Evolutionary conservation across 352 stramenopile species (phyloP).

Genomic region (Phytophthora sp.): DNA sequence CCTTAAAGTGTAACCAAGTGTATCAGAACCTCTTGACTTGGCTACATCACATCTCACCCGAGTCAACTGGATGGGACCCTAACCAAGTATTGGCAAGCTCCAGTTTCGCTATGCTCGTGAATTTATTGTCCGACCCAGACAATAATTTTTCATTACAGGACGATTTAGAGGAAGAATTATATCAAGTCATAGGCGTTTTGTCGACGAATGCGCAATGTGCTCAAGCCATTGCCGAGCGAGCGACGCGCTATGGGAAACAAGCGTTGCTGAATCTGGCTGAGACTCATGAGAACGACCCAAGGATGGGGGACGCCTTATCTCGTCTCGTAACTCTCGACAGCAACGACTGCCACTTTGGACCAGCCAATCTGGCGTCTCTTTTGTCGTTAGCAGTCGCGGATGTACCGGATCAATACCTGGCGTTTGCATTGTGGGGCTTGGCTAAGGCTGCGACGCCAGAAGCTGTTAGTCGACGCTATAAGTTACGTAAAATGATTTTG

Average conservation of each 20-base stretch:
- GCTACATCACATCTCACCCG: conserved; percentile 50
- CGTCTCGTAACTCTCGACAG: conserved; percentile 54
- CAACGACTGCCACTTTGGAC: conserved; percentile 54
- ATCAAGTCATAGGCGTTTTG: conserved; percentile 53
- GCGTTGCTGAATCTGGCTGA: conserved; percentile 65
- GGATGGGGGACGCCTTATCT: conserved; percentile 61
- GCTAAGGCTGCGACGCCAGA: conserved; percentile 50
- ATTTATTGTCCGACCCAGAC: conserved; percentile 48
- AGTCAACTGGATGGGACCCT: conserved; percentile 44
- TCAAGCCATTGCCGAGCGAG: conserved; percentile 57
- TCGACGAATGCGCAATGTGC: conserved; percentile 63
- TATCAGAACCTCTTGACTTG: conserved; percentile 58
- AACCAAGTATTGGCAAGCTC: conserved; percentile 57
- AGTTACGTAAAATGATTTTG: conserved; percentile 66
- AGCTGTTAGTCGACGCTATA: conserved; percentile 45
- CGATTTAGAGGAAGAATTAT: conserved; percentile 57
- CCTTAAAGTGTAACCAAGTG: conserved; percentile 27
- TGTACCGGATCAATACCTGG: conserved; percentile 65
- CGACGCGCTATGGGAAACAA: conserved; percentile 76
- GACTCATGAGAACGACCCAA: conserved; percentile 57
- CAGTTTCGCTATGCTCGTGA: conserved; percentile 71
- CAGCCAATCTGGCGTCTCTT: conserved; percentile 72
- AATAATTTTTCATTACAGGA: conserved; percentile 40
- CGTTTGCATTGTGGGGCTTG: conserved; percentile 78
- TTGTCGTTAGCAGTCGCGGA: conserved; percentile 61